Evolutionary conservation across 164 flowering plant species (phyloP).

Genomic region (Magnolia changhungtana): DNA sequence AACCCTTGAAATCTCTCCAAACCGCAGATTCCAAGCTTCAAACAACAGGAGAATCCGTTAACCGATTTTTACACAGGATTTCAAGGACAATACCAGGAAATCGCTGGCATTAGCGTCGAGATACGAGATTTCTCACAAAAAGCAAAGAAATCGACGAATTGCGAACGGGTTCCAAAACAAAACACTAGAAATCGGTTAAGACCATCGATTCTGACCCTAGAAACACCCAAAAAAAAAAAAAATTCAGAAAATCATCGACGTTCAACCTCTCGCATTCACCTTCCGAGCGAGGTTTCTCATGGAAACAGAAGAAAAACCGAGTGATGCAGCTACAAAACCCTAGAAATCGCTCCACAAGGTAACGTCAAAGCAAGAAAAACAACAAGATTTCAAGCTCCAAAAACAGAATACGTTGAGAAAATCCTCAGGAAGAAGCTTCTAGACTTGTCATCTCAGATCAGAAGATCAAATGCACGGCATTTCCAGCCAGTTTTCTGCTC

Average conservation of each 20-base stretch:
- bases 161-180: neutral
- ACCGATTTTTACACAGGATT: neutral
- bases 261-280: neutral
- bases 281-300: neutral
- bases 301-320: neutral
- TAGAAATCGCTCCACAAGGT: neutral
- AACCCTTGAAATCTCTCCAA: neutral
- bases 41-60: neutral
- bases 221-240: too few species aligned
- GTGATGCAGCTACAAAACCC: neutral
- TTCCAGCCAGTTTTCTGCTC: neutral
- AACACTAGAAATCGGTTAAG: slow-evolving; percentile 15
- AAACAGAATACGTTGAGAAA: neutral
- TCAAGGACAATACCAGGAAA: neutral
- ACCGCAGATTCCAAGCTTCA: neutral
- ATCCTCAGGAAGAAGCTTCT: neutral
- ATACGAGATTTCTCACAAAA: neutral
- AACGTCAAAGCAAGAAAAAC: neutral
- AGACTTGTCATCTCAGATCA: neutral
- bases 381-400: neutral
- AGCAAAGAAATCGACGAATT: slow-evolving; percentile 2
- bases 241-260: neutral
- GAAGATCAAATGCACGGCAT: neutral
- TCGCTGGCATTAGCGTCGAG: neutral
- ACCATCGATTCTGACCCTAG: neutral